A percentile compares a stretch with the other conserved stretches of the same genome.
phyloP scores from a whole-genome alignment of 352 stramenopile genomes.

The Phytophthora vignae region DNA sequence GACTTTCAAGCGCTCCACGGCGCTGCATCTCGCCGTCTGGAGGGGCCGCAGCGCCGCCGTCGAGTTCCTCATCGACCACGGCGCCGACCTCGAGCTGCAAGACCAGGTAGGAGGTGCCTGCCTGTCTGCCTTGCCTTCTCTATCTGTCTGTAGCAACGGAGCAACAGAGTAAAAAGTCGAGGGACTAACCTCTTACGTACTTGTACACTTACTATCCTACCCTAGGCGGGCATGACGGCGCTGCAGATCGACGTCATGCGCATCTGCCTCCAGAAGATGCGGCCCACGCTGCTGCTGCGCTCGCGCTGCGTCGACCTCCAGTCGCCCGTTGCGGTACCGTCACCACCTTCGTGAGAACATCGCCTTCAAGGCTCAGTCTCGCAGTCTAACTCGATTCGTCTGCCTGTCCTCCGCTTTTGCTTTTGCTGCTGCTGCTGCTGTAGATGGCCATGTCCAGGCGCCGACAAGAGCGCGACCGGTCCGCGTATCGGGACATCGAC shows the following conservation, averaged over 20 bases:
- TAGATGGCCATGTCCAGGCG: slow-evolving; percentile 47
- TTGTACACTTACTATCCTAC: no score
- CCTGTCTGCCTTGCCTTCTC: neutral
- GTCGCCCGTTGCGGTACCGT: slow-evolving; percentile 33
- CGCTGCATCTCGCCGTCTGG: slow-evolving; percentile 50
- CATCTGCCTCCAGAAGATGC: slow-evolving; percentile 57
- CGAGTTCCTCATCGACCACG: slow-evolving; percentile 39
- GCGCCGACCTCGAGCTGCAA: slow-evolving; percentile 43
- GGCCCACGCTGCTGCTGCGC: slow-evolving; percentile 43
- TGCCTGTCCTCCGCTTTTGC: neutral
- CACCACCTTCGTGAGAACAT: no score
- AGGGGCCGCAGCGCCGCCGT: slow-evolving; percentile 31
- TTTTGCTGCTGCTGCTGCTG: no score
- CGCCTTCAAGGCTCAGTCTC: no score
- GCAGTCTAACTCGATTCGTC: neutral
- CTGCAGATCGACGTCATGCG: slow-evolving; percentile 58
- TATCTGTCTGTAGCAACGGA: no score
- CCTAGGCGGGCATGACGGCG: slow-evolving; percentile 43
- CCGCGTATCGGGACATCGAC: slow-evolving; percentile 51
- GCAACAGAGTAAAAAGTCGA: no score
- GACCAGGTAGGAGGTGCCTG: slow-evolving; percentile 33
- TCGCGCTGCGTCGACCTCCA: slow-evolving; percentile 47
- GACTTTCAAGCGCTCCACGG: slow-evolving; percentile 40
- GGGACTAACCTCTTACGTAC: no score
- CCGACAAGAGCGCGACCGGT: slow-evolving; percentile 40